Base-by-base conservation (phyloP, 441 rosid genomes). In the Bruguiera hainesii region DNA sequence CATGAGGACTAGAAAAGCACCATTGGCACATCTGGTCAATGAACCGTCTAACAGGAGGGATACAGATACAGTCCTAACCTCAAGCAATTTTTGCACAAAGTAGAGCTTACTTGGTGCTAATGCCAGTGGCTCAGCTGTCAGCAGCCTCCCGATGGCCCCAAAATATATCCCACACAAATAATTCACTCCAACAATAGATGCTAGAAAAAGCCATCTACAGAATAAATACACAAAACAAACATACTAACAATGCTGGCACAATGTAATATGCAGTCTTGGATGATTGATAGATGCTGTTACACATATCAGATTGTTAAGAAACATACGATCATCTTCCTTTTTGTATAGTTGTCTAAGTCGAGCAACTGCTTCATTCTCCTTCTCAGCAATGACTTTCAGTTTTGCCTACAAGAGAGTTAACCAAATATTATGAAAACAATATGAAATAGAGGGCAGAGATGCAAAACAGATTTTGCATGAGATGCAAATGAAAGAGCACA, bases 311-410 rank as follows among this genome's bases (percentile, higher is more conserved):
- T 56, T 59, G 51, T 50, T 66, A 69, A 78, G 33, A 68, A 61
- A 53, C 91, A 18, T 86, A 94, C 99, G 77, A 33, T 80, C 89
- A 81, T 82, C 87, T 81, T 85, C 93, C 35, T 87, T 82, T 76
- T 87, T 69, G 81, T 91, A 94, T 21, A 70, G 70, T 68, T 91
- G 74, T 68, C 74, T 85, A 33, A 94, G 76, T 73, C 85, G 75
- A 62, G 81, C 84, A 70, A 50, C 74, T 11, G 78, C 76, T 75
- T 73, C 64, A 37, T 71, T 72, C 82, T 87, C 92, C 30, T 75
- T 76, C 73, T 88, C 79, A 7, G 80, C 64, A 52, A 79, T 30
- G 0, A 65, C 79, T 77, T 79, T 80, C 76, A 77, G 20, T 72
- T 88, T 88, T 46, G 91, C 89, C 97, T 90, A 68, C 50, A 71